phyloP scores from a whole-genome alignment of 2,329 filamentous ascomycete genomes.

The Colletotrichum sp. region DNA sequence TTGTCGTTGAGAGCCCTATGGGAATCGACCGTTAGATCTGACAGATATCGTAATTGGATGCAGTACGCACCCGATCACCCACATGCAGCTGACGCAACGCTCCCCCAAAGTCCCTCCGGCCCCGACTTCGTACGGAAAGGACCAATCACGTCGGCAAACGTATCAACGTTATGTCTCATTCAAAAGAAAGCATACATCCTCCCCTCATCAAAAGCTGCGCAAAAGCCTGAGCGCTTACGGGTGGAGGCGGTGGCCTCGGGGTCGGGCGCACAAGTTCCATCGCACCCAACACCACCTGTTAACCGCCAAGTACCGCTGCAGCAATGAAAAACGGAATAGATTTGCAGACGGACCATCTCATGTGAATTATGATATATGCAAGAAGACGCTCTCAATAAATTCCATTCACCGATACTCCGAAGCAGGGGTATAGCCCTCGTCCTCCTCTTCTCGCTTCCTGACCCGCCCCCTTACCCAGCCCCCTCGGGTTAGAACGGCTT shows the following conservation, averaged over 20 bases:
- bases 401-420: not conserved
- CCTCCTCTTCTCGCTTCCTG: not conserved
- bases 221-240: not conserved
- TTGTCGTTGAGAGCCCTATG: not conserved
- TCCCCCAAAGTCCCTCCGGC: not conserved
- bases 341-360: not conserved
- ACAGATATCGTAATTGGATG: not conserved
- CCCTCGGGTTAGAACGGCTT: slow-evolving; percentile 31
- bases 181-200: not conserved
- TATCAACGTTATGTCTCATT: not conserved
- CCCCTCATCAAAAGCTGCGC: not conserved
- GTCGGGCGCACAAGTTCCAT: not conserved
- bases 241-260: not conserved
- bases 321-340: not conserved
- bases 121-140: not conserved
- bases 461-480: too few relatives aligned
- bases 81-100: not conserved
- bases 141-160: not conserved
- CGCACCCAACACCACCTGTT: not conserved
- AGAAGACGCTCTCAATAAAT: not conserved
- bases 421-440: not conserved
- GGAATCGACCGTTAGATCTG: not conserved
- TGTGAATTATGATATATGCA: not conserved
- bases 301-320: not conserved
- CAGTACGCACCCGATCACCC: not conserved